Percentiles rank a stretch among this genome's conserved stretches.
Evolutionary conservation across 352 stramenopile genomes (phyloP).

Genomic region (Globisporangium acanthophoron): DNA sequence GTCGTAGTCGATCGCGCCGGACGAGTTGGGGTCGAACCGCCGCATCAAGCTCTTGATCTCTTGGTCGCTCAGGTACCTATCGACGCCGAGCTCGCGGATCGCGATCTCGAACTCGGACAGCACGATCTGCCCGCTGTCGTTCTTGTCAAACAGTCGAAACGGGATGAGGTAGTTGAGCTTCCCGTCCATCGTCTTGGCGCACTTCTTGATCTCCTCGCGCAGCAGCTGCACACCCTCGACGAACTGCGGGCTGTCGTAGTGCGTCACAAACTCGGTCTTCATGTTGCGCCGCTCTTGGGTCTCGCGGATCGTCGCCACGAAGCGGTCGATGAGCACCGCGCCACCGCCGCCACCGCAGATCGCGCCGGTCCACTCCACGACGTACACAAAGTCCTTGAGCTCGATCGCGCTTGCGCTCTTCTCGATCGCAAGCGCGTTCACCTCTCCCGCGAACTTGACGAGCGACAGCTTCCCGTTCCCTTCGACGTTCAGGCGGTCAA

Average conservation of each 20-base stretch:
- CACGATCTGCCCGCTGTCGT: slow-evolving; percentile 58
- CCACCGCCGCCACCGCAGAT: slow-evolving; percentile 61
- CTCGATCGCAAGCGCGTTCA: slow-evolving; percentile 52
- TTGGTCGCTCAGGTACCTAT: slow-evolving; percentile 65
- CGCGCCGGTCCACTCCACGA: slow-evolving; percentile 68
- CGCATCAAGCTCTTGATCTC: slow-evolving; percentile 80
- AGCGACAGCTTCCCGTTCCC: slow-evolving; percentile 66
- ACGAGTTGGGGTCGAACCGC: slow-evolving; percentile 63
- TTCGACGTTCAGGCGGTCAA: slow-evolving; percentile 69
- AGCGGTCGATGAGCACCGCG: slow-evolving; percentile 66
- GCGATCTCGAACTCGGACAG: slow-evolving; percentile 68
- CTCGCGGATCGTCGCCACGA: slow-evolving; percentile 58
- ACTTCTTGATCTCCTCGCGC: slow-evolving; percentile 65
- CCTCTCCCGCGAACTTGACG: slow-evolving; percentile 43
- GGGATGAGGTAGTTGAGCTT: slow-evolving; percentile 70
- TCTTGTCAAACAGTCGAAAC: slow-evolving; percentile 71
- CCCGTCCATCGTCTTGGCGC: slow-evolving; percentile 72
- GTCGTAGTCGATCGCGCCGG: slow-evolving; percentile 62
- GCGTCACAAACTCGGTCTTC: slow-evolving; percentile 79
- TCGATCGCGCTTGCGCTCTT: slow-evolving; percentile 45
- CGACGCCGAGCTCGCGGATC: slow-evolving; percentile 64
- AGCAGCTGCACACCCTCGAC: slow-evolving; percentile 67
- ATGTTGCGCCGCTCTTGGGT: slow-evolving; percentile 73
- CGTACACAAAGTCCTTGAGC: slow-evolving; percentile 69
- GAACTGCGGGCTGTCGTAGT: slow-evolving; percentile 76